A percentile compares a stretch with the other conserved stretches of the same genome.
Evolutionary conservation across 176 grass and related monocot species (phyloP).

Genomic region (Otatea glauca): DNA sequence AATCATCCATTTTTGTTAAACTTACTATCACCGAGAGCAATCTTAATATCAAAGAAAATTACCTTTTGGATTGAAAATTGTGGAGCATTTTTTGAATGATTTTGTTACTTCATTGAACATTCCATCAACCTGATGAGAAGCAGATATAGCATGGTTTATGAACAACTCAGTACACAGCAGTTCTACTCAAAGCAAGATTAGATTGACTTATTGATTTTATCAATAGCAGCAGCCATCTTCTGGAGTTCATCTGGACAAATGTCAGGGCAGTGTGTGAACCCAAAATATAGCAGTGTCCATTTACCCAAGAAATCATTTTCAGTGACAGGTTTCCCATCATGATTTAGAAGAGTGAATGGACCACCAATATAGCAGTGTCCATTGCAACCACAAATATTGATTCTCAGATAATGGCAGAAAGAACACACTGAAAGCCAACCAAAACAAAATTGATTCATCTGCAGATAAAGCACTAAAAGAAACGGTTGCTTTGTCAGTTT

Average conservation of each 20-base stretch:
- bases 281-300: conserved; percentile 79
- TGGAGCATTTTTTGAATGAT: no score
- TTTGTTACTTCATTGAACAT: no score
- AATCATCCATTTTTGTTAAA: no score
- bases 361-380: conserved; percentile 66
- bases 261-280: conserved; percentile 78
- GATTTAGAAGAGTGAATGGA: conserved; percentile 71
- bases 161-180: not conserved
- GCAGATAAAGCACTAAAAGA: not conserved
- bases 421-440: not conserved
- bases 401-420: conserved; percentile 38
- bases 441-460: not conserved
- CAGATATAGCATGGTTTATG: no score
- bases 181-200: conserved; percentile 16
- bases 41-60: no score
- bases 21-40: no score
- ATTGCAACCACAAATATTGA: no score
- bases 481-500: not conserved
- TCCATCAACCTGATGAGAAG: no score
- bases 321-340: conserved; percentile 57
- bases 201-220: conserved; percentile 69
- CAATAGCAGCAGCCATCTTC: conserved; percentile 69
- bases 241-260: conserved; percentile 85
- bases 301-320: conserved; percentile 80
- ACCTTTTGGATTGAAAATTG: no score